Base-by-base conservation (phyloP, 208 protist species). In the Acanthamoeba polyphaga region DNA sequence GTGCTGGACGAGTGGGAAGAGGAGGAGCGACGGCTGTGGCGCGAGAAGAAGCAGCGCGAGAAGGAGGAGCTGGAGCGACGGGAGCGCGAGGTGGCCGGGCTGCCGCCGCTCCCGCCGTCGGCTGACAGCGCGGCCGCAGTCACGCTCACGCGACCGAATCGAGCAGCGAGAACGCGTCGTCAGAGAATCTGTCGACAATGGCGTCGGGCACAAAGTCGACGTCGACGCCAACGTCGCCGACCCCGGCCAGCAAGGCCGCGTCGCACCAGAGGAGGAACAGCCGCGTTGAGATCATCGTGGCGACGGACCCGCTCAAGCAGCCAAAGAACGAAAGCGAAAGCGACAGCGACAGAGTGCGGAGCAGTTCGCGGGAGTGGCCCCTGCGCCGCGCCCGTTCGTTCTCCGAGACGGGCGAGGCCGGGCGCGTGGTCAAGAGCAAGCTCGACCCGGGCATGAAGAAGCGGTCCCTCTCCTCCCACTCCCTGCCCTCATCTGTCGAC, bases 1-100 rank as follows among this genome's bases (percentile, higher is more conserved):
- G 38, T 88, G 49, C n/a, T 88, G 49, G 80, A 88, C 80, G 80
- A 88, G 80, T 88, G 80, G 80, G 80, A 88, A 38, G 80, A 88
- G 29, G 80, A 88, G 53, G 80, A 88, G 80, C 43, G 80, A 29
- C 5, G 80, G n/a, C 43, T 88, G 49, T 88, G 80, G 80, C 51
- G 51, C 13, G 80, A 88, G 80, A 88, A 88, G 80, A 88, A 88
- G 51, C 80, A 88, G 80, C 5, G 53, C 12, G 80, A 88, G 80
- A 88, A 88, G 53, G 80, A 88, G 53, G 80, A 88, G 80, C 80
- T 34, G 49, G 51, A 88, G 80, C 80, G 80, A 38, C 80, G 43
- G 1, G 27, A 88, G 32, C 80, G 43, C 80, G 80, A 88, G 29
- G 80, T 51, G 15, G 80, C 80, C 29, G 80, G 80, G 8, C 76